Base-by-base conservation (phyloP, 345 rosid species). In the Cardiospermum halicacabum region DNA sequence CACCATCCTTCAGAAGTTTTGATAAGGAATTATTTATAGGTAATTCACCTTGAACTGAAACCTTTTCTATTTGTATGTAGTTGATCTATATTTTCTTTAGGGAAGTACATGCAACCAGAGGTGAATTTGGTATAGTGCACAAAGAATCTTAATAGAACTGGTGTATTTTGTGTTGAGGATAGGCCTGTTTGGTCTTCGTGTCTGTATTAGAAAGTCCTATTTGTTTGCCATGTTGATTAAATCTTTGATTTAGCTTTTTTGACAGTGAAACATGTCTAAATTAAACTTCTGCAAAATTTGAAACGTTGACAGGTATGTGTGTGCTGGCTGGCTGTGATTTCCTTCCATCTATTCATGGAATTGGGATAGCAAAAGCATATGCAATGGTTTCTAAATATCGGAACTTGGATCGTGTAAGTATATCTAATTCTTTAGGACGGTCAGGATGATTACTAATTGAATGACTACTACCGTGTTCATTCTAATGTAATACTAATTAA, bases 301-400 rank as follows among this genome's bases (percentile, higher is more conserved):
- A 65, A 16, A 47, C 40, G 55, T 55, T 31, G 58, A 36, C 85
- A 92, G 96, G 96, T 16, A 89, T 92, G 96, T 92, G 96, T 66
- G 93, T 89, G 57, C 65, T 92, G 72, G 91, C 96, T n/a, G 91
- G 96, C 40, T 92, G 98, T 66, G 98, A 92, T 81, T 92, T 89
- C 75, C 93, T 92, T 70, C 85, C 96, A 43, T 89, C 93, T 21
- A 80, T 92, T 74, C 96, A 91, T 67, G 91, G 98, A 69, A 82
- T 89, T 71, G 96, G 96, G 64, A 86, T 88, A 64, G 84, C 66
- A 37, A 92, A 82, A 78, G 91, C 98, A 67, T 68, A 89, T 76
- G 78, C 74, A 65, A 75, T 79, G 43, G 84, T 88, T 60, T 79
- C 89, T 69, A 92, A 89, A 77, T 88, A 88, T 60, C 77, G 76